Percentiles rank a stretch among this genome's conserved stretches.
Evolutionary conservation across 345 rosid species (phyloP).

Genomic region (Brassica incana): DNA sequence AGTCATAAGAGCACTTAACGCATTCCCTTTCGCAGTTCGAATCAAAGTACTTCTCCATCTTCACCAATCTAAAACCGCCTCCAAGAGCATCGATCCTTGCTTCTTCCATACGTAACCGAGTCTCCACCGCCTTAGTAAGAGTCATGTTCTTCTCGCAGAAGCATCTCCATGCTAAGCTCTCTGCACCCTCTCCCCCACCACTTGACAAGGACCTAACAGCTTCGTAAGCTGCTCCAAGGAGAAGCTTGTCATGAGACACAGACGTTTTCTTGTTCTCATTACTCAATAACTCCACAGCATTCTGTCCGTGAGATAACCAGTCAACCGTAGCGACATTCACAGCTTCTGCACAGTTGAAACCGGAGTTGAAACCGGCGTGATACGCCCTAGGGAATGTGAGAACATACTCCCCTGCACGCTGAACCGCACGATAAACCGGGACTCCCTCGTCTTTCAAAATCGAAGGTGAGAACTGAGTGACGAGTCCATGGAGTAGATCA

Average conservation of each 20-base stretch:
- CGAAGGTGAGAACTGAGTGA: slow-evolving; percentile 87
- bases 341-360: slow-evolving; percentile 98
- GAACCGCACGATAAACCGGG: slow-evolving; percentile 70
- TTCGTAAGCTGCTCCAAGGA: slow-evolving; percentile 62
- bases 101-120: slow-evolving; percentile 62
- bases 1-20: slow-evolving; percentile 68
- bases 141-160: slow-evolving; percentile 71
- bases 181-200: slow-evolving; percentile 40
- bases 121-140: slow-evolving; percentile 69
- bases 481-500: slow-evolving; percentile 73
- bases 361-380: slow-evolving; percentile 87
- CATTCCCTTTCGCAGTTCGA: slow-evolving; percentile 63
- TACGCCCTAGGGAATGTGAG: slow-evolving; percentile 95
- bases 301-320: slow-evolving; percentile 82
- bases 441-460: slow-evolving; percentile 68
- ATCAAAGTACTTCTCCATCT: slow-evolving; percentile 62
- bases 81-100: slow-evolving; percentile 53
- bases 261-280: slow-evolving; percentile 70
- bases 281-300: slow-evolving; percentile 78
- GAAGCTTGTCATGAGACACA: slow-evolving; percentile 84
- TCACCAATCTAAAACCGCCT: slow-evolving; percentile 33
- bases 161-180: slow-evolving; percentile 55
- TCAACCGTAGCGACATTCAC: slow-evolving; percentile 95
- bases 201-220: slow-evolving; percentile 52
- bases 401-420: slow-evolving; percentile 75